phyloP scores from a whole-genome alignment of 2,329 filamentous ascomycete species.

The Diaporthe citri region DNA sequence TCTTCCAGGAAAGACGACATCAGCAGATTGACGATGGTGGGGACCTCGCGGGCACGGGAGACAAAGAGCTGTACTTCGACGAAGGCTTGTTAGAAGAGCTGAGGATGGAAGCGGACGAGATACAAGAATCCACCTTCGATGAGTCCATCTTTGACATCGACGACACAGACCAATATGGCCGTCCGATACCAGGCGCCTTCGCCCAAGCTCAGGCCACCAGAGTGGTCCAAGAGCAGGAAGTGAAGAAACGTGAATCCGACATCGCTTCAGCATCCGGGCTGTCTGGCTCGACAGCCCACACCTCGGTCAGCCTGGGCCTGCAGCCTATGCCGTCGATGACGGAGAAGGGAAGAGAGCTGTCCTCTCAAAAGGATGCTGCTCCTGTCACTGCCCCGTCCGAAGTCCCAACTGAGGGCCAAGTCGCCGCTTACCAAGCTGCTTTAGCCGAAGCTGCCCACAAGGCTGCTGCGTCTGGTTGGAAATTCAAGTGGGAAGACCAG shows the following conservation, averaged over 20 bases:
- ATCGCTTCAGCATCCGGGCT: slow-evolving; percentile 60
- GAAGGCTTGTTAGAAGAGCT: slow-evolving; percentile 65
- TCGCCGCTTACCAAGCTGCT: slow-evolving; percentile 83
- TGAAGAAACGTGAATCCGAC: slow-evolving; percentile 61
- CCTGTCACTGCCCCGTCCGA: slow-evolving; percentile 36
- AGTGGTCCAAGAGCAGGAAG: slow-evolving; percentile 49
- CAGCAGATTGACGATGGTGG: slow-evolving; percentile 33
- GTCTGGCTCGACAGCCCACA: slow-evolving; percentile 66
- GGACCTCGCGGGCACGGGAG: slow-evolving; percentile 41
- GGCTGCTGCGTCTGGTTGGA: slow-evolving; percentile 76
- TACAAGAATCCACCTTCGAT: slow-evolving; percentile 72
- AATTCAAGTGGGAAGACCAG: slow-evolving; percentile 68
- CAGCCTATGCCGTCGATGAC: slow-evolving; percentile 43
- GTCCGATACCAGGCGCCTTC: slow-evolving; percentile 71
- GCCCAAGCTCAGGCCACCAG: slow-evolving; percentile 63
- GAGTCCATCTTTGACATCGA: slow-evolving; percentile 80
- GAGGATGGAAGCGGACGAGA: slow-evolving; percentile 62
- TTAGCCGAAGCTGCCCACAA: slow-evolving; percentile 84
- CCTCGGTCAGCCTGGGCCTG: slow-evolving; percentile 58
- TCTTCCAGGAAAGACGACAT: slow-evolving; percentile 38
- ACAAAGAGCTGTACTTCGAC: slow-evolving; percentile 79
- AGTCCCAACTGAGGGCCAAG: slow-evolving; percentile 48
- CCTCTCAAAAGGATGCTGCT: slow-evolving; percentile 38
- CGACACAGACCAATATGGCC: slow-evolving; percentile 72
- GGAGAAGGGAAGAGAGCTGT: slow-evolving; percentile 36